Evolutionary conservation across 139 green algal genomes (phyloP).

Genomic region (Chlorella ohadii): DNA sequence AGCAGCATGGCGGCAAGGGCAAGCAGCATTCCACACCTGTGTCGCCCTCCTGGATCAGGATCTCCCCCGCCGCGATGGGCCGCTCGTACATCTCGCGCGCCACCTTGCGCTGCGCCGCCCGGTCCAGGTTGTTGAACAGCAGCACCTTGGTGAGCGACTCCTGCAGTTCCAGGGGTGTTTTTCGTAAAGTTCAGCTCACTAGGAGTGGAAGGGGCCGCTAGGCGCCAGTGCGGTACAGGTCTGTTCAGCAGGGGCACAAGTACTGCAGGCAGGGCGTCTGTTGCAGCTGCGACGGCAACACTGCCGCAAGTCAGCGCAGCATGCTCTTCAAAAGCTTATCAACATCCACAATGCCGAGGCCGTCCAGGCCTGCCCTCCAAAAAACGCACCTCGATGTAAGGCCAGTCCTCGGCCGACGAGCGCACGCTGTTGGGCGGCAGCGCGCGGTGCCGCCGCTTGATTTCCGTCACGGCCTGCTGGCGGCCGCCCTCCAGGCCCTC

Average conservation of each 20-base stretch:
- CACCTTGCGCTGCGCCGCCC: conserved; percentile 52
- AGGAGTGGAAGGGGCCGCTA: too few species aligned
- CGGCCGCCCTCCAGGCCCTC: conserved; percentile 37
- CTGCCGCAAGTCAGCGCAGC: too few species aligned
- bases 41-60: conserved; percentile 95
- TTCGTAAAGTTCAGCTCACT: too few species aligned
- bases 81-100: conserved; percentile 63
- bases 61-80: conserved; percentile 72
- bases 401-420: conserved; percentile 63
- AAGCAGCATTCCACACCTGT: conserved; percentile 32
- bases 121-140: conserved; percentile 84
- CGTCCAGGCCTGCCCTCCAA: neutral
- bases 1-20: neutral
- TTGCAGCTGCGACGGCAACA: too few species aligned
- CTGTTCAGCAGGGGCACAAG: too few species aligned
- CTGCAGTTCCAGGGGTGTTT: too few species aligned
- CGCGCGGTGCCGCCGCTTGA: conserved; percentile 39
- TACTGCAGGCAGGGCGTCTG: neutral
- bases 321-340: too few species aligned
- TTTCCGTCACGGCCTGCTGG: conserved; percentile 70
- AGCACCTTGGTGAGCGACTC: conserved; percentile 84
- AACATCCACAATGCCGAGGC: too few species aligned
- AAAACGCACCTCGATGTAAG: conserved; percentile 75
- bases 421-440: conserved; percentile 60
- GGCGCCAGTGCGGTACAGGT: too few species aligned